phyloP scores from a whole-genome alignment of 148 eudicot genomes.

The Arctostaphylos glauca region DNA sequence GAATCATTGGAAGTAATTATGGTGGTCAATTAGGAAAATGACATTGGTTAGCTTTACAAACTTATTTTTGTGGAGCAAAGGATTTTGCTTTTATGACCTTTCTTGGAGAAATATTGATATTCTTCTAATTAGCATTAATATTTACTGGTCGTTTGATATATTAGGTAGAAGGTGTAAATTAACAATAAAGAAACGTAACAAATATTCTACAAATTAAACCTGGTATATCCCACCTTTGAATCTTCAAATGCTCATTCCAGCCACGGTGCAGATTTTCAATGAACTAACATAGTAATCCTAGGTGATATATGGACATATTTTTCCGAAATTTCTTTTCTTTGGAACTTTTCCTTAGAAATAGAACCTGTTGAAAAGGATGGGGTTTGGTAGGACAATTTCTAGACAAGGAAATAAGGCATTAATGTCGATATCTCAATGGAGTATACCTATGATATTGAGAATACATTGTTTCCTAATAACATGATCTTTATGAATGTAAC shows the following conservation, averaged over 20 bases:
- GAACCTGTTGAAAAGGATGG: not conserved
- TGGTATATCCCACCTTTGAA: not conserved
- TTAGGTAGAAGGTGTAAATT: not conserved
- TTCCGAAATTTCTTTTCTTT: not conserved
- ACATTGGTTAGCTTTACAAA: not conserved
- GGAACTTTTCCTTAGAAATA: not conserved
- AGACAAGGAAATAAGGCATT: not conserved
- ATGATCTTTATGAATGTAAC: not conserved
- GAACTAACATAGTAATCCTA: not conserved
- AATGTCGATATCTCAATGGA: not conserved
- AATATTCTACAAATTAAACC: not conserved
- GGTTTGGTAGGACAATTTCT: not conserved
- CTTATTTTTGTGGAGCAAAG: not conserved
- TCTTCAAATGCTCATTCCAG: not conserved
- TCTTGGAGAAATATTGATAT: not conserved
- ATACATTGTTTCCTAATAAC: not conserved
- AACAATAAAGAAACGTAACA: not conserved
- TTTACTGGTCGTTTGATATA: not conserved
- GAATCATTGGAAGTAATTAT: not conserved
- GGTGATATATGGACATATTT: not conserved
- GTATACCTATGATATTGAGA: not conserved
- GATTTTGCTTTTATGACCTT: not conserved
- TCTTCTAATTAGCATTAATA: not conserved
- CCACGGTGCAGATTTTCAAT: not conserved
- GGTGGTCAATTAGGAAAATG: not conserved